A percentile compares a stretch with the other conserved stretches of the same genome.
phyloP scores from a whole-genome alignment of 2,329 filamentous ascomycete species.

The Sarocladium brachiariae region DNA sequence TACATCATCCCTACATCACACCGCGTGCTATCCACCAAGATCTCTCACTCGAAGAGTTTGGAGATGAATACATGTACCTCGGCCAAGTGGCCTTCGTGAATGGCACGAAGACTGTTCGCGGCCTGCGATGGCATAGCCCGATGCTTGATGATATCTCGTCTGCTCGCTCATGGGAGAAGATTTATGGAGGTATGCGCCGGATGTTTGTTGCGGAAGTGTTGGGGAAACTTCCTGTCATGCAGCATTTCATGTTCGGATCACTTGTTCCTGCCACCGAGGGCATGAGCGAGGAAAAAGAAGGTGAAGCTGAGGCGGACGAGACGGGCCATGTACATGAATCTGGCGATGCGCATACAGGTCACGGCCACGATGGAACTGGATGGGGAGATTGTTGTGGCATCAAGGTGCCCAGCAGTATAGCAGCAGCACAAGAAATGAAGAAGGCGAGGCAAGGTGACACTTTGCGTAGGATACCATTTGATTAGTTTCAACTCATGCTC shows the following conservation, averaged over 20 bases:
- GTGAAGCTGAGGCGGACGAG: slow-evolving; percentile 39
- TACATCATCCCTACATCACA: slow-evolving; percentile 76
- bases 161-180: slow-evolving; percentile 83
- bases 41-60: slow-evolving; percentile 79
- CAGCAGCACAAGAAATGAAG: slow-evolving; percentile 80
- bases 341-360: slow-evolving; percentile 34
- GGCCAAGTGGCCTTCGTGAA: slow-evolving; percentile 93
- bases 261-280: slow-evolving; percentile 72
- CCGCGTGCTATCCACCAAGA: slow-evolving; percentile 80
- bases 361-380: slow-evolving; percentile 55
- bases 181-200: slow-evolving; percentile 88
- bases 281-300: slow-evolving; percentile 64
- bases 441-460: slow-evolving; percentile 58
- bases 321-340: slow-evolving; percentile 40
- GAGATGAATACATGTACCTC: slow-evolving; percentile 78
- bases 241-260: slow-evolving; percentile 92
- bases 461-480: slow-evolving; percentile 74
- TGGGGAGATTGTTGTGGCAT: slow-evolving; percentile 99
- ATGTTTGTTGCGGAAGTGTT: slow-evolving; percentile 96
- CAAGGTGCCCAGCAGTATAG: slow-evolving; percentile 89
- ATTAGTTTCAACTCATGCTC: no score
- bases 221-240: slow-evolving; percentile 93
- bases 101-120: slow-evolving; percentile 91
- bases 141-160: slow-evolving; percentile 98
- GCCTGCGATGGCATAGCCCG: slow-evolving; percentile 89